phyloP scores from a whole-genome alignment of 164 flowering plant species.

The Chimonanthus salicifolius region DNA sequence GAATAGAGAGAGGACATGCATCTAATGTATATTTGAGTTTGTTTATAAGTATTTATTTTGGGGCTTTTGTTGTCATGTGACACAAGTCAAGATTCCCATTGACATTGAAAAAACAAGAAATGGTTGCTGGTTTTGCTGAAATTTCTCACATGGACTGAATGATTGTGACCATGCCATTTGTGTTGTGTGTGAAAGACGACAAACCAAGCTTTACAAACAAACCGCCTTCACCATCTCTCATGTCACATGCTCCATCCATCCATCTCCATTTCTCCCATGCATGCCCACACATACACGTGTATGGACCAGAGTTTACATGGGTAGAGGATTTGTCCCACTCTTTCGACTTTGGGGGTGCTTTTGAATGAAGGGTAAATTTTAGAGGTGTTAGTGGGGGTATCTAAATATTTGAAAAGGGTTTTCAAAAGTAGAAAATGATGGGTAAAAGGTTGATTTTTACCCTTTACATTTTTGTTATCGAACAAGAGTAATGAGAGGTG shows the following conservation, averaged over 20 bases:
- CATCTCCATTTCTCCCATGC: background rate
- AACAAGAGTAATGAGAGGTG: too few species aligned
- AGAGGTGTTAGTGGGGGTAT: rapidly evolving
- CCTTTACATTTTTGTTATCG: too few species aligned
- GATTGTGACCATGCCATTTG: background rate
- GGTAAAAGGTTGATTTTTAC: too few species aligned
- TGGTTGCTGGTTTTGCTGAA: background rate
- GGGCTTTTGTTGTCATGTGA: background rate
- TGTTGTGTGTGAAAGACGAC: background rate
- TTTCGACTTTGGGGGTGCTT: too few species aligned
- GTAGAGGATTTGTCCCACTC: too few species aligned
- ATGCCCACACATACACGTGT: background rate
- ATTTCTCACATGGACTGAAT: background rate
- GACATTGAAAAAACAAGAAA: background rate
- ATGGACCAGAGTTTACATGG: too few species aligned
- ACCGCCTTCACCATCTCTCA: background rate
- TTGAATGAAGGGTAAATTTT: too few species aligned
- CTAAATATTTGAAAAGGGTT: too few species aligned
- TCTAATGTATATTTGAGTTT: too few species aligned
- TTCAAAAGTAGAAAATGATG: too few species aligned
- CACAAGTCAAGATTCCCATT: slow-evolving; percentile 5
- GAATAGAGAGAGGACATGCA: too few species aligned
- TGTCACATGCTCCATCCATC: background rate
- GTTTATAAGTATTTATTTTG: too few species aligned
- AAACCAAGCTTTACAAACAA: slow-evolving; percentile 1